Conservation (phyloP, 768 basidiomycete genomes). For the Guyanaporus albipodus region DNA sequence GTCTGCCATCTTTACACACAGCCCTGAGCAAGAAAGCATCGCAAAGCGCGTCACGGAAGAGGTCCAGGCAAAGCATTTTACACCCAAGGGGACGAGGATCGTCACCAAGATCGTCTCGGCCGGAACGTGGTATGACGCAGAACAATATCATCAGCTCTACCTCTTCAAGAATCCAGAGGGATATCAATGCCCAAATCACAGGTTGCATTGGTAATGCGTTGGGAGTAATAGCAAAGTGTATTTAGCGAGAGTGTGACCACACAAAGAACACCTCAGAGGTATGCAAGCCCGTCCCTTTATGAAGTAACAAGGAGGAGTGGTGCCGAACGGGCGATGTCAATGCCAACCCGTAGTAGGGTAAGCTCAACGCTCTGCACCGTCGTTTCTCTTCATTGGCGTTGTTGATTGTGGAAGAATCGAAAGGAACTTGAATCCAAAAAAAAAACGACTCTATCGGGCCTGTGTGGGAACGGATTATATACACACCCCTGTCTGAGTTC, state of each 20-base stretch:
- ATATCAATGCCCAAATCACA: slow-evolving; percentile 90
- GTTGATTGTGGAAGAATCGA: slow-evolving; percentile 48
- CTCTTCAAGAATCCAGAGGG: slow-evolving; percentile 76
- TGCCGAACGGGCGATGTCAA: slow-evolving; percentile 67
- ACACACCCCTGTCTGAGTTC: not conserved
- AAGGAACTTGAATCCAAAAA: not conserved
- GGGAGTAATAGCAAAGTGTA: too few relatives aligned
- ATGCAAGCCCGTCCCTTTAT: slow-evolving; percentile 54
- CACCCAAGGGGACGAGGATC: not conserved
- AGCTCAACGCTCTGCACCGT: slow-evolving; percentile 60
- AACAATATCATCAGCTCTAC: slow-evolving; percentile 83
- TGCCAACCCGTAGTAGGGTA: slow-evolving; percentile 42
- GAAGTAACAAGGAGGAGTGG: slow-evolving; percentile 52
- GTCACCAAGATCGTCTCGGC: slow-evolving; percentile 35
- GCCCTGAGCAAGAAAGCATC: slow-evolving; percentile 35
- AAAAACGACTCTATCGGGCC: not conserved
- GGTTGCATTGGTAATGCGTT: slow-evolving; percentile 63
- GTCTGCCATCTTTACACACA: slow-evolving; percentile 83
- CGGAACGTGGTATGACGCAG: slow-evolving; percentile 77
- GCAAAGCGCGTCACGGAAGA: slow-evolving; percentile 78
- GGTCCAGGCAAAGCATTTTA: slow-evolving; percentile 48
- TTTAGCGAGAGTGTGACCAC: too few relatives aligned
- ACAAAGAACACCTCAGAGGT: slow-evolving; percentile 48
- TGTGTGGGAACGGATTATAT: slow-evolving; percentile 23
- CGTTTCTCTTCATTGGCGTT: slow-evolving; percentile 49